phyloP scores from a whole-genome alignment of 2,329 filamentous ascomycete genomes.

The Diaporthe eres region DNA sequence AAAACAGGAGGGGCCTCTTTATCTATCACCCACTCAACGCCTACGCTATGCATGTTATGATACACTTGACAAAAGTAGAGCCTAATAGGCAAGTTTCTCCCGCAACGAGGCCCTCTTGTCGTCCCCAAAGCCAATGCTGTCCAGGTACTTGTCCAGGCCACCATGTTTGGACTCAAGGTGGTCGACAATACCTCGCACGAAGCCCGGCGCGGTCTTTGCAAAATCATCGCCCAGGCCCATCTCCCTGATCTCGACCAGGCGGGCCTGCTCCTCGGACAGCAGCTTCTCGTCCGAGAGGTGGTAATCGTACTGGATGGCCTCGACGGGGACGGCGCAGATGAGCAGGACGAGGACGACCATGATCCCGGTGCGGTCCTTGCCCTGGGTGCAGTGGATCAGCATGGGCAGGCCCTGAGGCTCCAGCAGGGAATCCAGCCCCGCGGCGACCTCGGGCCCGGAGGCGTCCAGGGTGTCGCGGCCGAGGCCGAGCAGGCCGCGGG shows the following conservation, averaged over 20 bases:
- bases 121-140: conserved; percentile 70
- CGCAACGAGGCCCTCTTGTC: conserved; percentile 58
- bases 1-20: neutral
- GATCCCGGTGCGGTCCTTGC: conserved; percentile 87
- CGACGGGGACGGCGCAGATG: conserved; percentile 68
- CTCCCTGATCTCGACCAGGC: conserved; percentile 76
- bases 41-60: neutral
- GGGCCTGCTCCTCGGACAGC: conserved; percentile 70
- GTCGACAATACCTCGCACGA: conserved; percentile 70
- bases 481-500: conserved; percentile 79
- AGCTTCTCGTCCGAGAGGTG: conserved; percentile 73
- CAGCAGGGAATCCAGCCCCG: conserved; percentile 43
- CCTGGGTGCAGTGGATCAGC: conserved; percentile 88
- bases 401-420: conserved; percentile 66
- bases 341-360: conserved; percentile 78
- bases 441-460: conserved; percentile 73
- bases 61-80: neutral
- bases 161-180: conserved; percentile 76
- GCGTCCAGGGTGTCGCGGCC: conserved; percentile 78
- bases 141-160: conserved; percentile 76
- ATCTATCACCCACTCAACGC: neutral
- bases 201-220: conserved; percentile 73
- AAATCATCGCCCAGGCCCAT: conserved; percentile 84
- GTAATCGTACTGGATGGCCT: conserved; percentile 81
- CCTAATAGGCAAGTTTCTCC: conserved; percentile 59